Evolutionary conservation across 768 basidiomycete species (phyloP), one percentile per base, ranked within the genome.

Genomic region (Phaeotremella skinneri): DNA sequence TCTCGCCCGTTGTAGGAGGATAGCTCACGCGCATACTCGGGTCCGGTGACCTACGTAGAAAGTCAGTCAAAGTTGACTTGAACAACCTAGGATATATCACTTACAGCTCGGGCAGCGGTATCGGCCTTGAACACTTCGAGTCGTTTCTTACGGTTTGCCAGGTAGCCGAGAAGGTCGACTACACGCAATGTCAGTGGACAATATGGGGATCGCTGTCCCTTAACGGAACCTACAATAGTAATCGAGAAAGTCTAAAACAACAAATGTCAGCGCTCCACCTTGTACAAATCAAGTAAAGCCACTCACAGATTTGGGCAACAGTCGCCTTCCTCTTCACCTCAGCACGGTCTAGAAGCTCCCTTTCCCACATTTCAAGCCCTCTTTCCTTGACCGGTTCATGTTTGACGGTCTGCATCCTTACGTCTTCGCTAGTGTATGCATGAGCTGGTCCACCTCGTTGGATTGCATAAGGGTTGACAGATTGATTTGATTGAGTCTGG

Each of bases 291-390:
- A 21, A 27, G 6, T 9, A 34, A 23, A 20, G 30, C 23, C 1
- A 66, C 79, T 64, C 74, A 93, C 92, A 99, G 47, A 99, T 84
- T 73, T 99, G 96, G 20, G 93, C 92, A 9, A 99, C 91, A 1
- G 93, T 97, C 1, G 94, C 89, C 77, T 99, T 98, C 55, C 96
- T 84, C 76, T 85, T 90, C 53, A 97, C 87, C 76, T 98, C 96
- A 14, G 86, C 76, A 59, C 85, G 91, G 37, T 89, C 87, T 45
- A 96, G 72, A 32, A 96, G 80, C 66, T 91, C 87, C 63, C 82
- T 83, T 78, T 99, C 92, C 91, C 91, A 91, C 20, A 86, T 76
- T 74, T 89, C 64, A 14, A 77, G 42, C 2, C 62, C 62, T 55
- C 70, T 49, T 51, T 63, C 60, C 64, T 72, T 68, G 49, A 60